These are phyloP conservation scores for Pythium dissotocum DNA, from an alignment of 352 stramenopile species.

Conservation along the genomic window DNA sequence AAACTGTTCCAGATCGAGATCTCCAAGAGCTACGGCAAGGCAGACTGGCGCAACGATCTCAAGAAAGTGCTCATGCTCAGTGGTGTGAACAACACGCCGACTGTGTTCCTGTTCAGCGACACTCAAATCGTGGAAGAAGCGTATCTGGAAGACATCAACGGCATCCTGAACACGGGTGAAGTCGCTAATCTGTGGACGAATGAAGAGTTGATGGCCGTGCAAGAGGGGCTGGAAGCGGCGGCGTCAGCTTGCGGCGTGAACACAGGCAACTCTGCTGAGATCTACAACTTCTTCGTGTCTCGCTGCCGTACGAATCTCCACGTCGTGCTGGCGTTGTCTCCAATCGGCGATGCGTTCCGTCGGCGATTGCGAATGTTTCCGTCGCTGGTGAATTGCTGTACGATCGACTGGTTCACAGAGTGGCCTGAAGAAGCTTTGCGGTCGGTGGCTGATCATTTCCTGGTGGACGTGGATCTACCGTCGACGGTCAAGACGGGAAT, in stretches of 20 bases:
- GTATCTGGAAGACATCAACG: constrained; percentile 94
- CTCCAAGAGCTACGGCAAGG: constrained; percentile 92
- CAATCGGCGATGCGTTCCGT: constrained; percentile 93
- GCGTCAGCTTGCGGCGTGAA: constrained; percentile 67
- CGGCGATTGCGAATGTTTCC: constrained; percentile 95
- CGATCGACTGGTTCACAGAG: constrained; percentile 97
- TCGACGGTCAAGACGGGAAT: constrained; percentile 79
- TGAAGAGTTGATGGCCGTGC: constrained; percentile 87
- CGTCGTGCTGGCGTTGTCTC: constrained; percentile 92
- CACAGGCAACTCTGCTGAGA: constrained; percentile 67
- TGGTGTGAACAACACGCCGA: constrained; percentile 82
- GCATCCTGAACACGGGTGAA: constrained; percentile 92
- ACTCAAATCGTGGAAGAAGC: constrained; percentile 93
- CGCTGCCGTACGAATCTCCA: constrained; percentile 93
- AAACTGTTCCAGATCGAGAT: constrained; percentile 96
- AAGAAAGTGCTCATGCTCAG: constrained; percentile 87
- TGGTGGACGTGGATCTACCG: constrained; percentile 88
- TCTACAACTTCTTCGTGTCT: constrained; percentile 92
- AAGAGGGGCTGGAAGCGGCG: constrained; percentile 67
- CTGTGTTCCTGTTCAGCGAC: constrained; percentile 93
- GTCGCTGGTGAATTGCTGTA: constrained; percentile 96
- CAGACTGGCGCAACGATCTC: constrained; percentile 93
- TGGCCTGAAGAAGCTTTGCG: constrained; percentile 94
- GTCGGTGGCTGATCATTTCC: constrained; percentile 91
- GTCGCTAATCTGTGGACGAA: constrained; percentile 92